These are phyloP conservation scores for Diaporthe amygdali DNA, from an alignment of 2,329 filamentous ascomycete genomes.

Conservation along the genomic window DNA sequence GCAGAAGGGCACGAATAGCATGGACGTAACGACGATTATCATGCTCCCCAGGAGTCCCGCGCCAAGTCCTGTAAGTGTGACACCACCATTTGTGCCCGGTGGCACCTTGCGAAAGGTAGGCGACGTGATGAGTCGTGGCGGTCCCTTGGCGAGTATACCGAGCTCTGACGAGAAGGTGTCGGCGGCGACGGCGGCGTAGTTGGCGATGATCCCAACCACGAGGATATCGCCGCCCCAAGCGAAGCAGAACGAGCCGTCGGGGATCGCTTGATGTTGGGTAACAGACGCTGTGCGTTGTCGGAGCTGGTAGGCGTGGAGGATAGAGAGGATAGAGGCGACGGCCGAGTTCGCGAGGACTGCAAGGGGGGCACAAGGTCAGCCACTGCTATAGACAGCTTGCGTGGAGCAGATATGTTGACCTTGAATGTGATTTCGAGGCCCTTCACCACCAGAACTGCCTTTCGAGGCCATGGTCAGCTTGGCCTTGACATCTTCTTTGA, in stretches of 20 bases:
- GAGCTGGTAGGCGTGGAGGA: constrained; percentile 67
- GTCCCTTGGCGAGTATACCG: constrained; percentile 79
- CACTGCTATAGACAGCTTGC: not conserved
- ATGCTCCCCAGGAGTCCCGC: constrained; percentile 78
- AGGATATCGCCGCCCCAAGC: constrained; percentile 67
- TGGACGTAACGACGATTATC: constrained; percentile 69
- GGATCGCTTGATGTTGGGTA: constrained; percentile 27
- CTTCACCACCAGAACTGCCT: constrained; percentile 78
- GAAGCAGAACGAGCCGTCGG: constrained; percentile 57
- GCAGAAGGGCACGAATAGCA: constrained; percentile 74
- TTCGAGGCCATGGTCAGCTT: constrained; percentile 78
- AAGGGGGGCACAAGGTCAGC: not conserved
- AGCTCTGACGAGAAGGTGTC: constrained; percentile 97
- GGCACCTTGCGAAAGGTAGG: constrained; percentile 78
- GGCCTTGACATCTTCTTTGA: constrained; percentile 88
- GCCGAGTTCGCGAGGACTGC: constrained; percentile 83
- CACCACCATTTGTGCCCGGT: constrained; percentile 90
- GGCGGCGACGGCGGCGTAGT: constrained; percentile 90
- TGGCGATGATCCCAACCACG: constrained; percentile 71
- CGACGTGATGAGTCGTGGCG: constrained; percentile 87
- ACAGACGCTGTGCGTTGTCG: constrained; percentile 46
- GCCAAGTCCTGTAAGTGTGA: constrained; percentile 75
- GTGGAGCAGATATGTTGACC: constrained; percentile 43
- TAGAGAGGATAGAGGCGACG: constrained; percentile 70
- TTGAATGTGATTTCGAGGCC: constrained; percentile 83